phyloP scores from a whole-genome alignment of 805 yeast genomes.

The Saccharomycopsis sp. region DNA sequence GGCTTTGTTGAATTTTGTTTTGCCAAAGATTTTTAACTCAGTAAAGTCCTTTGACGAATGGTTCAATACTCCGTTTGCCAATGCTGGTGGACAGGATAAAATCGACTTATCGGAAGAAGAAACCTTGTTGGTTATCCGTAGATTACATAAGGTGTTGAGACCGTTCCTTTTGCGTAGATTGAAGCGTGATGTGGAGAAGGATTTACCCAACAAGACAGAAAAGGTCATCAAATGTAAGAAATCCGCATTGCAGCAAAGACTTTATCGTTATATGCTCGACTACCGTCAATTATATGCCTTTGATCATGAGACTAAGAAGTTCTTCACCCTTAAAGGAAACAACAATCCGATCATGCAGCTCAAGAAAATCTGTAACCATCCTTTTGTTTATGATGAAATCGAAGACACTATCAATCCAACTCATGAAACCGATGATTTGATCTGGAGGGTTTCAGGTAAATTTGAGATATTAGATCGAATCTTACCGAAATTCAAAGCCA shows the following conservation, averaged over 20 bases:
- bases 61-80: constrained; percentile 97
- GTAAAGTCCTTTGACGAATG: constrained; percentile 96
- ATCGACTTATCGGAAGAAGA: constrained; percentile 94
- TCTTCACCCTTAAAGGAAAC: constrained; percentile 66
- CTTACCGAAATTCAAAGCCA: constrained; percentile 74
- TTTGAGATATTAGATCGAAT: constrained; percentile 86
- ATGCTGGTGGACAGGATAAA: constrained; percentile 91
- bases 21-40: constrained; percentile 94
- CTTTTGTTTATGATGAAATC: constrained; percentile 92
- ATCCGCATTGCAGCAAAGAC: constrained; percentile 73
- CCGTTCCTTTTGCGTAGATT: constrained; percentile 91
- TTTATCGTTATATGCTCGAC: constrained; percentile 72
- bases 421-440: constrained; percentile 57
- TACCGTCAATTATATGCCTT: constrained; percentile 65
- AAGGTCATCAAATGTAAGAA: constrained; percentile 90
- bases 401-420: constrained; percentile 78
- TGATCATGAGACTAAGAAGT: constrained; percentile 42
- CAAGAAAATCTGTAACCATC: constrained; percentile 94
- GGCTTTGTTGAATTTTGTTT: constrained; percentile 90
- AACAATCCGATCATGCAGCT: constrained; percentile 91
- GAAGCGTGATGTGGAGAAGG: constrained; percentile 95
- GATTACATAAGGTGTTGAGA: constrained; percentile 91
- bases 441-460: constrained; percentile 92
- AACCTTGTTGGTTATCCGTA: constrained; percentile 83
- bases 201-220: constrained; percentile 90